Evolutionary conservation across 306 rosid genomes (phyloP).

Genomic region (Coriaria nepalensis): DNA sequence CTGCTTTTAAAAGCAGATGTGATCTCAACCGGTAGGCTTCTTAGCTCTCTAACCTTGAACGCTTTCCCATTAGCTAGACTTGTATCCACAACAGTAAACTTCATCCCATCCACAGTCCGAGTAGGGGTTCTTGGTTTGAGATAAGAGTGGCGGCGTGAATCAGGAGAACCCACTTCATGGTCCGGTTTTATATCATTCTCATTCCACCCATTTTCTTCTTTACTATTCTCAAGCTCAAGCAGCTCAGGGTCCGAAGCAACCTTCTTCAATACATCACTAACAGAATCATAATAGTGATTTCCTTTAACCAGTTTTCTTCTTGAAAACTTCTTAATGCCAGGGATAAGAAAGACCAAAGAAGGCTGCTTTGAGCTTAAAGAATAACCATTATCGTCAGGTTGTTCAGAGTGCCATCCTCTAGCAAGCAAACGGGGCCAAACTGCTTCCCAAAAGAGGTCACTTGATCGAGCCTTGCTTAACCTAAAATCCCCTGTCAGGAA

Average conservation of each 20-base stretch:
- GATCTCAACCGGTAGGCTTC: conserved; percentile 49
- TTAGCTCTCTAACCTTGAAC: conserved; percentile 43
- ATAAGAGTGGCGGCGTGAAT: conserved; percentile 60
- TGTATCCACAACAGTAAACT: conserved; percentile 85
- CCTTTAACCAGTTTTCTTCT: conserved; percentile 68
- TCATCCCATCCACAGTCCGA: conserved; percentile 27
- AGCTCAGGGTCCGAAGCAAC: conserved; percentile 81
- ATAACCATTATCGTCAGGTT: conserved; percentile 42
- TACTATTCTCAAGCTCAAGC: conserved; percentile 46
- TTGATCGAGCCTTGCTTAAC: conserved; percentile 81
- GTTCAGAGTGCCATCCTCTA: conserved; percentile 97
- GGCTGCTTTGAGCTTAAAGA: conserved; percentile 36
- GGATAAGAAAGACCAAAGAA: conserved; percentile 68
- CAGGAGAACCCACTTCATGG: conserved; percentile 40
- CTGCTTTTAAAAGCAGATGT: conserved; percentile 18
- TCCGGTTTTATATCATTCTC: conserved; percentile 26
- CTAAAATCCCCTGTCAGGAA: conserved; percentile 75
- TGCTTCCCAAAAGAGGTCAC: conserved; percentile 94
- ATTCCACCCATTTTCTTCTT: conserved; percentile 43
- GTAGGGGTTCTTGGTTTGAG: conserved; percentile 67
- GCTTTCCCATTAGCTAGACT: conserved; percentile 38
- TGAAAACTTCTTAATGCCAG: conserved; percentile 69
- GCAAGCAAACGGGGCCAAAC: conserved; percentile 98
- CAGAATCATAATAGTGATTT: conserved; percentile 63
- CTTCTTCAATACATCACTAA: conserved; percentile 57